Evolutionary conservation across 129 eudicot genomes (phyloP).

Genomic region (Scalesia atractyloides): DNA sequence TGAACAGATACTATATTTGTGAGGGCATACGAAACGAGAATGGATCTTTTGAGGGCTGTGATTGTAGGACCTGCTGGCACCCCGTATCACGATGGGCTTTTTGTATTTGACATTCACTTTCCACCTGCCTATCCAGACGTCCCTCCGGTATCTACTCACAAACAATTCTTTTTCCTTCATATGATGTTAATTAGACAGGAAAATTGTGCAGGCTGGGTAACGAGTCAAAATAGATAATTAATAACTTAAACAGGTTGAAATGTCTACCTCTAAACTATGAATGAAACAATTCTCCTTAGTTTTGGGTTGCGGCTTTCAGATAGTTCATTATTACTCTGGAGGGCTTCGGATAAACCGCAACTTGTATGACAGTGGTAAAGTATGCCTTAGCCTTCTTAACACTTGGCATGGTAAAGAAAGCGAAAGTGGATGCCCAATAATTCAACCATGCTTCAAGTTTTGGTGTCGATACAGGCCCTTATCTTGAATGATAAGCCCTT

Average conservation of each 20-base stretch:
- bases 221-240: neutral
- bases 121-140: slow-evolving; percentile 57
- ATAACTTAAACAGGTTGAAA: too few relatives aligned
- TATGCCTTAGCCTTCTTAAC: slow-evolving; percentile 67
- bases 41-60: slow-evolving; percentile 84
- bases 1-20: slow-evolving; percentile 60
- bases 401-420: slow-evolving; percentile 56
- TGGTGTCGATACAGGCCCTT: slow-evolving; percentile 68
- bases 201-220: too few relatives aligned
- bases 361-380: slow-evolving; percentile 59
- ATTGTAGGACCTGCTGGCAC: slow-evolving; percentile 78
- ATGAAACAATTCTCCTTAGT: neutral
- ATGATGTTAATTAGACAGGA: too few relatives aligned
- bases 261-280: neutral
- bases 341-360: slow-evolving; percentile 70
- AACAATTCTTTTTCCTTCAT: neutral
- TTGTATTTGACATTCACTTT: slow-evolving; percentile 63
- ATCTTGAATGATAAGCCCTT: slow-evolving; percentile 59
- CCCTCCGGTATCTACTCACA: slow-evolving; percentile 58
- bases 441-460: slow-evolving; percentile 71
- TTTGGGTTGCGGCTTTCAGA: slow-evolving; percentile 38
- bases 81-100: slow-evolving; percentile 82
- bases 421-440: slow-evolving; percentile 62
- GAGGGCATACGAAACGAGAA: slow-evolving; percentile 66
- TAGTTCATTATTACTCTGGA: slow-evolving; percentile 65